phyloP scores from a whole-genome alignment of 2,329 filamentous ascomycete genomes.

The Fusarium nygamai region DNA sequence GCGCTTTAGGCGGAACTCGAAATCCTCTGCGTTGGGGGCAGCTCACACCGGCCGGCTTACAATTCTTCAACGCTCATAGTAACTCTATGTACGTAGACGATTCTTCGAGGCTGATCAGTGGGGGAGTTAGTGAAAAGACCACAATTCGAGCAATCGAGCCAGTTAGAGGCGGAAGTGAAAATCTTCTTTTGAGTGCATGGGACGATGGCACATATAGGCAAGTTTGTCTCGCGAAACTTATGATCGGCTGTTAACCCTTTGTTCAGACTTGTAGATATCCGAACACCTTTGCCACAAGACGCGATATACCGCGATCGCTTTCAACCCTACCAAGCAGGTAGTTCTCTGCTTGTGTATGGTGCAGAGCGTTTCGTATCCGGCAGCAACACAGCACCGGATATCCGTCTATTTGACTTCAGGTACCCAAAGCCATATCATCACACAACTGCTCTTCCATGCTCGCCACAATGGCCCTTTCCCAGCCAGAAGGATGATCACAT shows the following conservation, averaged over 20 bases:
- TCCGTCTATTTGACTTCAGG: slow-evolving; percentile 66
- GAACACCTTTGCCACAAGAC: slow-evolving; percentile 58
- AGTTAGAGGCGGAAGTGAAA: slow-evolving; percentile 50
- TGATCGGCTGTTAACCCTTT: background rate
- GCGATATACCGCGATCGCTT: slow-evolving; percentile 64
- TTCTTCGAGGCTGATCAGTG: slow-evolving; percentile 27
- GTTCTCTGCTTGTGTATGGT: slow-evolving; percentile 61
- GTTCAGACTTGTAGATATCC: slow-evolving; percentile 58
- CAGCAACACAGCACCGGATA: slow-evolving; percentile 53
- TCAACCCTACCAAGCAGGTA: slow-evolving; percentile 57
- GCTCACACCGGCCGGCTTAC: slow-evolving; percentile 57
- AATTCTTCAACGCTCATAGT: slow-evolving; percentile 49
- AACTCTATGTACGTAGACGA: slow-evolving; percentile 37
- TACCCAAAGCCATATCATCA: slow-evolving; percentile 60
- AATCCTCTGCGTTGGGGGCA: slow-evolving; percentile 58
- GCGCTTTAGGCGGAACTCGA: slow-evolving; percentile 55
- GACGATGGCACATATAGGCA: slow-evolving; percentile 60
- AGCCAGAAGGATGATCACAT: slow-evolving; percentile 26
- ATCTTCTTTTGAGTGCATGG: slow-evolving; percentile 62
- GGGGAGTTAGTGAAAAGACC: slow-evolving; percentile 47
- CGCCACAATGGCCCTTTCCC: slow-evolving; percentile 49
- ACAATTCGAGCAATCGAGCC: slow-evolving; percentile 60
- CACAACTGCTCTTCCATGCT: slow-evolving; percentile 59
- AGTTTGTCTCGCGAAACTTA: background rate
- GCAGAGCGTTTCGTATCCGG: slow-evolving; percentile 62